Percentiles rank a stretch among this genome's conserved stretches.
Conservation (phyloP, 1,284 basidiomycete genomes). For the Microbotryum silenes-acaulis region DNA sequence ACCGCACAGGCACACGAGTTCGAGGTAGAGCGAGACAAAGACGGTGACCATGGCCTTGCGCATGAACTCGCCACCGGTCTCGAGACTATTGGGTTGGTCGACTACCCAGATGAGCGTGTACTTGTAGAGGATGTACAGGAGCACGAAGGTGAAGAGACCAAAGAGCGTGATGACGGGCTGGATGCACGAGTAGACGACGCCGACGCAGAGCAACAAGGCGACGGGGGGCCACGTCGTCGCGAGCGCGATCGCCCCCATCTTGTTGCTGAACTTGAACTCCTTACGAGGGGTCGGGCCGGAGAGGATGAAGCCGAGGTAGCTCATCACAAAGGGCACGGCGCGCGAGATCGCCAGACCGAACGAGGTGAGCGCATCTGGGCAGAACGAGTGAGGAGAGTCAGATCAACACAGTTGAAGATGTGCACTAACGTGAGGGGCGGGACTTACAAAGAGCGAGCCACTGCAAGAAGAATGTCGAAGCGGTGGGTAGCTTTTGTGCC, state of each 20-base stretch:
- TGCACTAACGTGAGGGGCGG: no score
- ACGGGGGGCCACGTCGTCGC: slow-evolving; percentile 25
- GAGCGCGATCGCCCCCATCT: slow-evolving; percentile 11
- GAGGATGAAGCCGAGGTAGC: no score
- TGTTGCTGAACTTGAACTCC: slow-evolving; percentile 8
- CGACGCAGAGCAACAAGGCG: slow-evolving; percentile 39
- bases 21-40: slow-evolving; percentile 36
- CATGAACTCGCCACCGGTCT: slow-evolving; percentile 44
- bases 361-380: background rate
- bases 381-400: background rate
- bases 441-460: background rate
- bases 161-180: slow-evolving; percentile 42
- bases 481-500: no score
- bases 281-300: background rate
- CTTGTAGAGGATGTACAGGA: slow-evolving; percentile 43
- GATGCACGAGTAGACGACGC: slow-evolving; percentile 43
- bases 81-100: slow-evolving; percentile 40
- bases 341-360: background rate
- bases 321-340: background rate
- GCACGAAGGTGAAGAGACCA: slow-evolving; percentile 37
- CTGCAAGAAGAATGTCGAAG: no score
- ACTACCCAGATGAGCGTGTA: slow-evolving; percentile 42
- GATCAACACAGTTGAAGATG: no score
- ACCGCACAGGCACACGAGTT: slow-evolving; percentile 39
- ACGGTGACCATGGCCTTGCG: slow-evolving; percentile 42